These are phyloP conservation scores for Rhizoclosmatium sp. DNA, from an alignment of 192 early-diverging fungal genomes.

Conservation along the genomic window DNA sequence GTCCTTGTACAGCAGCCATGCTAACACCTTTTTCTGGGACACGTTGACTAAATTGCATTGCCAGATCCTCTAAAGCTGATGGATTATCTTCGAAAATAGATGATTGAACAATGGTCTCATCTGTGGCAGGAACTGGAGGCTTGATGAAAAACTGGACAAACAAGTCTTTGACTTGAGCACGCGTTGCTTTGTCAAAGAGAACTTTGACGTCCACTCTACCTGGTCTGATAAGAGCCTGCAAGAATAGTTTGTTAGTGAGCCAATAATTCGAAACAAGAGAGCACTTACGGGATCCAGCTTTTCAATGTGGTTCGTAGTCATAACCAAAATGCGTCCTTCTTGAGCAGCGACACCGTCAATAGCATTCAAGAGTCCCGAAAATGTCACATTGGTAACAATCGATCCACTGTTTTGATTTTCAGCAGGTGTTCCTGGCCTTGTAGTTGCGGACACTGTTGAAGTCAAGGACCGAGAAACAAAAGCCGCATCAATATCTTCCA, in stretches of 20 bases:
- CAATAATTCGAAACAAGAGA: neutral
- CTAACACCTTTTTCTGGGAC: slow-evolving; percentile 56
- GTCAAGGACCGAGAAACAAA: slow-evolving; percentile 63
- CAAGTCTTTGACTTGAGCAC: slow-evolving; percentile 64
- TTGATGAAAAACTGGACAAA: slow-evolving; percentile 67
- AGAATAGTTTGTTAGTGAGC: neutral
- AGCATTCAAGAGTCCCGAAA: slow-evolving; percentile 75
- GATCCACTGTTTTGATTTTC: slow-evolving; percentile 1
- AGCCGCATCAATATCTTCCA: slow-evolving; percentile 81
- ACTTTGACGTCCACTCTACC: slow-evolving; percentile 74
- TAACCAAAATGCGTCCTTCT: slow-evolving; percentile 76
- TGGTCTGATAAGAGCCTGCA: slow-evolving; percentile 67
- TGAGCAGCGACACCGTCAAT: slow-evolving; percentile 78
- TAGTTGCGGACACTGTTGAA: slow-evolving; percentile 30
- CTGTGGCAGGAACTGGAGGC: slow-evolving; percentile 9
- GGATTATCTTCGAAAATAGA: neutral
- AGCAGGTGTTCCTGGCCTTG: neutral
- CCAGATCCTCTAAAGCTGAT: slow-evolving; percentile 48
- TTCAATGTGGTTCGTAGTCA: slow-evolving; percentile 81
- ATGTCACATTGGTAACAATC: slow-evolving; percentile 50
- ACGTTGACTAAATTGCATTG: slow-evolving; percentile 68
- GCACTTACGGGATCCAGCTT: slow-evolving; percentile 59
- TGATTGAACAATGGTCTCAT: neutral
- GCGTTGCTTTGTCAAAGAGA: slow-evolving; percentile 64
- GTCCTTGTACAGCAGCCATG: slow-evolving; percentile 91